Evolutionary conservation across 768 basidiomycete genomes (phyloP).

Genomic region (Phaeotremella fagi): DNA sequence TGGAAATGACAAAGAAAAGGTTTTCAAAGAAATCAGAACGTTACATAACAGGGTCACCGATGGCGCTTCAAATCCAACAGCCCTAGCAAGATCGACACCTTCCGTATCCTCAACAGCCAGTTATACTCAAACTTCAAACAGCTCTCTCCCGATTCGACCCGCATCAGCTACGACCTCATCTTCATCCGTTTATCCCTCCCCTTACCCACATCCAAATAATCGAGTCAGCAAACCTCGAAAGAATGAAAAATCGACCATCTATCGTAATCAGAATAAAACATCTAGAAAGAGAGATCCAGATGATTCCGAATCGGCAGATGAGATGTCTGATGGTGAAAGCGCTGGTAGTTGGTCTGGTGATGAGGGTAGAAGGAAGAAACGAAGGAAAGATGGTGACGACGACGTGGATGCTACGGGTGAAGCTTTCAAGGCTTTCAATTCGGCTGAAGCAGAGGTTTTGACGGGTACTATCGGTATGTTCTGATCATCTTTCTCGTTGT

Average conservation of each 20-base stretch:
- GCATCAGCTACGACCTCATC: not conserved
- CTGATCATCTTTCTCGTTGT: not conserved
- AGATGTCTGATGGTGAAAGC: conserved; percentile 23
- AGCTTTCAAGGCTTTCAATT: conserved; percentile 52
- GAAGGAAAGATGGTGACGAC: conserved; percentile 17
- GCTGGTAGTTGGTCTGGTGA: conserved; percentile 36
- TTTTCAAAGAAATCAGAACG: not conserved
- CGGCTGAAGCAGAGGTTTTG: conserved; percentile 48
- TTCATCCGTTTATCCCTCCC: not conserved
- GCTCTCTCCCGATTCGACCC: not conserved
- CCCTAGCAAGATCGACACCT: not conserved
- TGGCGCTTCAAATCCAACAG: not conserved
- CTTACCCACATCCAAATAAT: too few relatives aligned
- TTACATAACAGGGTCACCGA: not conserved
- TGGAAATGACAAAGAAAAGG: not conserved
- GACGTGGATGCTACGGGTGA: conserved; percentile 43
- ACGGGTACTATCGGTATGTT: conserved; percentile 52
- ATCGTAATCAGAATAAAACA: conserved; percentile 27
- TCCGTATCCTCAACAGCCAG: not conserved
- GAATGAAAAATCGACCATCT: conserved; percentile 42
- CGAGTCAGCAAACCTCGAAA: conserved; percentile 29
- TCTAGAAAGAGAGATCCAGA: conserved; percentile 34
- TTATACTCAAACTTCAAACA: not conserved
- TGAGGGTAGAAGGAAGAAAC: conserved; percentile 25
- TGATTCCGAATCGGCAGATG: conserved; percentile 25